Base-by-base conservation (phyloP, 345 rosid genomes). In the Eucalyptus cladocalyx region DNA sequence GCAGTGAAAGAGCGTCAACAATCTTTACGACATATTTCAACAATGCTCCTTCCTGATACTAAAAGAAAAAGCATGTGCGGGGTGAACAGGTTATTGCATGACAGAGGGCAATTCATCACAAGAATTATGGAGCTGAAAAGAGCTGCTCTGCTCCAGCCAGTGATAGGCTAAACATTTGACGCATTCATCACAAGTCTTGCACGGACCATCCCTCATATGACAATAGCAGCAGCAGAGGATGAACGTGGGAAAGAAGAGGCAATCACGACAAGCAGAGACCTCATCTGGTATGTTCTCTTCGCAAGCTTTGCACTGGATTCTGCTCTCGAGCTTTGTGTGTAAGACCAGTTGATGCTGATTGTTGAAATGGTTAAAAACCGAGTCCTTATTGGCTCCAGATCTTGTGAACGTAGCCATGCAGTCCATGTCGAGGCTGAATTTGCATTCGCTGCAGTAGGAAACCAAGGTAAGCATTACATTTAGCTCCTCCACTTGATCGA, bases 111-210 rank as follows among this genome's bases (percentile, higher is more conserved):
- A 54, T 54, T 54, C 11, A 54, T 0, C 60, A 21, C 60, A 54
- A 9, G 60, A 54, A 19, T 54, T 54, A 54, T 54, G 60, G 60
- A 54, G 60, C 60, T 19, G 26, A 54, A 54, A 8, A 54, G 26
- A 54, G 60, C 60, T 19, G 26, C 60, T 54, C 60, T 54, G 11
- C 60, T 21, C 26, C 60, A 54, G 0, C 11, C 60, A 0, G 60
- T 1, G 18, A 9, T 54, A 54, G 26, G 60, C 60, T 54, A 21
- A 0, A 54, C 26, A 54, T 21, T 54, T 1, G 58, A 4, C 0
- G 26, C 11, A 19, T 54, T 0, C 58, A 54, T 54, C 58, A 8
- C 11, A 10, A 54, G 58, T 4, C 26, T 54, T 54, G 60, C 60
- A 54, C 60, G 11, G 60, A 54, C 60, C 60, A 54, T 54, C 60